Conservation (phyloP, 352 stramenopile genomes). For the Thalassiosira livingstoniorum region DNA sequence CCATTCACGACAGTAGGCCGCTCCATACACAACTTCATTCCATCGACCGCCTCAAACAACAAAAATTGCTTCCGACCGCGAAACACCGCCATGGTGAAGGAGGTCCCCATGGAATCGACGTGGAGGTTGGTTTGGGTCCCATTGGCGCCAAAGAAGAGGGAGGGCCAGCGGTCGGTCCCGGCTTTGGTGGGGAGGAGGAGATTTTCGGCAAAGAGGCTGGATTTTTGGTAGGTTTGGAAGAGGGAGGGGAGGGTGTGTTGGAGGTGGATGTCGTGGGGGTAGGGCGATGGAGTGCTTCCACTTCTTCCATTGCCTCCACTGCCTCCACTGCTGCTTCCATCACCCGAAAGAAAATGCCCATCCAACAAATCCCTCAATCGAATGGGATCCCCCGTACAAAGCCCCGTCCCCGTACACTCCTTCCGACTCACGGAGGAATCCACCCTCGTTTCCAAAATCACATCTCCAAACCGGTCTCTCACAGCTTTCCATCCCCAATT, state of each 20-base stretch:
- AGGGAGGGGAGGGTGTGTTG: not conserved
- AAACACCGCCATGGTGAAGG: constrained; percentile 29
- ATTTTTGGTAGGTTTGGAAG: constrained; percentile 5
- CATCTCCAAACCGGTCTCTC: constrained; percentile 13
- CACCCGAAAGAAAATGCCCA: constrained; percentile 4
- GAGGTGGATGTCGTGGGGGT: constrained; percentile 9
- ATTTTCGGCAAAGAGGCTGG: constrained; percentile 10
- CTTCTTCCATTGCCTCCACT: no score
- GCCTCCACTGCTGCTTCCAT: no score
- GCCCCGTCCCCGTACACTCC: not conserved
- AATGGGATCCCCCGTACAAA: constrained; percentile 8
- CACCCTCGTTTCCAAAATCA: constrained; percentile 1
- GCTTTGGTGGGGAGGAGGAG: not conserved
- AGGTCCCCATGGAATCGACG: constrained; percentile 15
- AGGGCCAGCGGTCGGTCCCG: constrained; percentile 9
- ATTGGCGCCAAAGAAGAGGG: constrained; percentile 15
- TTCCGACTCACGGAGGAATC: no score
- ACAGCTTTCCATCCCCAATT: constrained; percentile 23
- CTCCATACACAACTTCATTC: constrained; percentile 12
- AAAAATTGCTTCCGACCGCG: constrained; percentile 19
- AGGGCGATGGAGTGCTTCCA: not conserved
- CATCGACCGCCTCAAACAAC: constrained; percentile 2
- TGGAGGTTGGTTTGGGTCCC: constrained; percentile 6
- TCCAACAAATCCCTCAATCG: not conserved
- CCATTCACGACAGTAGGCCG: not conserved